Conservation (phyloP, 768 basidiomycete genomes). For the Hericium alpestre region DNA sequence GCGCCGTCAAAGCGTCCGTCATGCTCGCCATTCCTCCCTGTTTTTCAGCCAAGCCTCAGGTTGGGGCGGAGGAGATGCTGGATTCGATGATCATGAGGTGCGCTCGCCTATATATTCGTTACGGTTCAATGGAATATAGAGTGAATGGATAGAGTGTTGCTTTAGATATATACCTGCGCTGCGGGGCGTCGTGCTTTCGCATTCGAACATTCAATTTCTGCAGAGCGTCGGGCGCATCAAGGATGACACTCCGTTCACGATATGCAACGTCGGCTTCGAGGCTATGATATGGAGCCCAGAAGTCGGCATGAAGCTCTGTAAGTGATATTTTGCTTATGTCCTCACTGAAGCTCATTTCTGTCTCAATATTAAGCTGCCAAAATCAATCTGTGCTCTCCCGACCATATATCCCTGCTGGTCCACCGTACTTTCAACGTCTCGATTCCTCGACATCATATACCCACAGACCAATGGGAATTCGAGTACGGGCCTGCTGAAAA, state of each 20-base stretch:
- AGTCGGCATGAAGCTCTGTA: slow-evolving; percentile 72
- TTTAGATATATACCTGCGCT: slow-evolving; percentile 84
- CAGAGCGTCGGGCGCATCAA: slow-evolving; percentile 55
- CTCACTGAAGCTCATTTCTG: neutral
- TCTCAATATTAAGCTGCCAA: slow-evolving; percentile 51
- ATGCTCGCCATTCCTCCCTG: slow-evolving; percentile 71
- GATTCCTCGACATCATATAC: slow-evolving; percentile 87
- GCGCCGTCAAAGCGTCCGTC: slow-evolving; percentile 52
- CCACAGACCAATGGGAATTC: slow-evolving; percentile 69
- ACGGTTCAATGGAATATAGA: neutral
- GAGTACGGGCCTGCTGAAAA: slow-evolving; percentile 78
- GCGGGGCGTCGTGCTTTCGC: slow-evolving; percentile 76
- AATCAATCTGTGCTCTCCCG: slow-evolving; percentile 81
- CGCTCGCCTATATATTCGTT: slow-evolving; percentile 14
- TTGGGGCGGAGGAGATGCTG: slow-evolving; percentile 79
- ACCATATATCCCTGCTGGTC: slow-evolving; percentile 82
- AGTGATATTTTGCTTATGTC: slow-evolving; percentile 16
- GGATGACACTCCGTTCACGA: slow-evolving; percentile 77
- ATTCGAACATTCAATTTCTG: slow-evolving; percentile 67
- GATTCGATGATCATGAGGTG: slow-evolving; percentile 96
- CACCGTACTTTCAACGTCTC: slow-evolving; percentile 93
- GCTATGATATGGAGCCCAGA: slow-evolving; percentile 84
- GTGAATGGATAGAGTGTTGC: slow-evolving; percentile 1
- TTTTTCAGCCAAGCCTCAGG: slow-evolving; percentile 61
- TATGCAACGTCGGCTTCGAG: slow-evolving; percentile 67